Evolutionary conservation across 495 filamentous ascomycete genomes (phyloP), one percentile per base, ranked within the genome.

Genomic region (Penicillium psychrofluorescens): DNA sequence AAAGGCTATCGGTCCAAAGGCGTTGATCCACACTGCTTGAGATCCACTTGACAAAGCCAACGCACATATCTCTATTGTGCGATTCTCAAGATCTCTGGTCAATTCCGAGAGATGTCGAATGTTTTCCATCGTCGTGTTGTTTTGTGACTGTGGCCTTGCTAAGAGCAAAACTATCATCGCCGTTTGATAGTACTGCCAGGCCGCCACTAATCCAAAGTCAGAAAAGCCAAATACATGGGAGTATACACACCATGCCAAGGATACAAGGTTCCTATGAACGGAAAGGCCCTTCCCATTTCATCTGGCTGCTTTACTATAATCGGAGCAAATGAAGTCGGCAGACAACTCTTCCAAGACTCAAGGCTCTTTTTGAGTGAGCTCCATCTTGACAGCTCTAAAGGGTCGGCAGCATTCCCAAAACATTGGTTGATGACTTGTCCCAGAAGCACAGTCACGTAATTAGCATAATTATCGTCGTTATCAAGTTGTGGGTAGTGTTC

Each of bases 1-100:
- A 32, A 59, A 66, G 5, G 62, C 54, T 40, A 67, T 64, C 9
- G 62, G 65, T 0, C 64, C 64, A 36, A 67, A 68, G 22, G 60
- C 46, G 46, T 67, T 68, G 10, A 68, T 55, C 38, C 64, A 53
- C 12, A 64, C 64, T 1, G 65, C 43, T 7, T 50, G 49, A 5
- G 50, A 60, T 12, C 62, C 51, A 37, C 56, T 66, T n/a, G 60
- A 63, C 15, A 63, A 49, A 0, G 65, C 64, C 14, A 66, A 40
- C 6, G 60, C 62, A 45, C 62, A 64, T 8, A 66, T 48, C 5
- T 59, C 45, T 1, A 38, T 40, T 10, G 60, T 58, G 29, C 55
- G 57, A 7, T 51, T 12, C 29, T 66, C 55, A 2, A 66, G 44
- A 8, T 35, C 31, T 40, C 37, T 28, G 38, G 16, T 58, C 36